Evolutionary conservation across 257 asterid genomes (phyloP).

Genomic region (Fraxinus americana): DNA sequence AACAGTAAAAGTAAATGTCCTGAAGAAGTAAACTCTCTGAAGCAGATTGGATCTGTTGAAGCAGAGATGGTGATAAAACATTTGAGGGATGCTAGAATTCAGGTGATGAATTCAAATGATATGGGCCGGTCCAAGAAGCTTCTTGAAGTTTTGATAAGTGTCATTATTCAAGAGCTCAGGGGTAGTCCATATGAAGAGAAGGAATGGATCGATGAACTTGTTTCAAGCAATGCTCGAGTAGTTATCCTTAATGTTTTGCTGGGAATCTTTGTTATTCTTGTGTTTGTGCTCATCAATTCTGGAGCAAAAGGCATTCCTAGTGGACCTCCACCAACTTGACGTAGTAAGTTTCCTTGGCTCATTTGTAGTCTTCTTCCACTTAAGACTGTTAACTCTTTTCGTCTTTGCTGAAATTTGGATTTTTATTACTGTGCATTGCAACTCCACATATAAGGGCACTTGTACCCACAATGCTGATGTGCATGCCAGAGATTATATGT

Average conservation of each 20-base stretch:
- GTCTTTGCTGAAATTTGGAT: background rate
- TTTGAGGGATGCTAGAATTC: constrained; percentile 53
- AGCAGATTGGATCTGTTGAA: constrained; percentile 41
- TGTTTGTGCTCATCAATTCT: constrained; percentile 25
- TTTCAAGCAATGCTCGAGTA: constrained; percentile 34
- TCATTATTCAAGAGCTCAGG: constrained; percentile 40
- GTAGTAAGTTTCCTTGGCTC: constrained; percentile 6
- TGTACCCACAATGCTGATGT: background rate
- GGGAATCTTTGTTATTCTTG: constrained; percentile 35
- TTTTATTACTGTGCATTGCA: background rate
- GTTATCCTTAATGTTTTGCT: constrained; percentile 39
- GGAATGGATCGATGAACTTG: constrained; percentile 37
- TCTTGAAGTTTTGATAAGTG: constrained; percentile 48
- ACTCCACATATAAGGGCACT: background rate
- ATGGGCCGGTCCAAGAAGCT: constrained; percentile 52
- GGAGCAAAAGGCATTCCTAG: constrained; percentile 19
- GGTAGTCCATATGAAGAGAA: constrained; percentile 47
- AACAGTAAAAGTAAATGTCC: constrained; percentile 4
- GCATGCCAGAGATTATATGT: background rate
- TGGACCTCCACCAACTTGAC: constrained; percentile 56
- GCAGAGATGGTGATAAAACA: constrained; percentile 48
- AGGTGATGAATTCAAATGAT: constrained; percentile 41
- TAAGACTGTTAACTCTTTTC: background rate
- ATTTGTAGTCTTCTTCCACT: constrained; percentile 14
- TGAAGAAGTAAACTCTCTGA: constrained; percentile 27